These are phyloP conservation scores for Raffaelea deltoideospora DNA, from an alignment of 2,329 filamentous ascomycete genomes.

Conservation along the genomic window DNA sequence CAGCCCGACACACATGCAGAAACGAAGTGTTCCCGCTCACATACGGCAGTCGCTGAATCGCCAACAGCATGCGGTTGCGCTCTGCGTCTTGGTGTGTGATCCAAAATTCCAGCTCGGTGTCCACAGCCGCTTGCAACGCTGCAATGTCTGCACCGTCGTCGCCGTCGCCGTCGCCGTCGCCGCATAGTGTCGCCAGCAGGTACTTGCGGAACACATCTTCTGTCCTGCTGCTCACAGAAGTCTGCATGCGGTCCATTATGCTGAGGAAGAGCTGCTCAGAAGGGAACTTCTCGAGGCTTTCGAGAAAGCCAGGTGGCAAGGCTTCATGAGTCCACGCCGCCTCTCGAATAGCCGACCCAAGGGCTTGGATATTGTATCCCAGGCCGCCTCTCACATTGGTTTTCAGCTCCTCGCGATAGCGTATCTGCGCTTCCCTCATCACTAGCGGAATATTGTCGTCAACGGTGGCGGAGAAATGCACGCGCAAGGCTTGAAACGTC, in stretches of 20 bases:
- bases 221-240: neutral
- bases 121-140: slow-evolving; percentile 4
- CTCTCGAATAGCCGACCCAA: slow-evolving; percentile 5
- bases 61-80: slow-evolving; percentile 7
- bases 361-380: slow-evolving; percentile 8
- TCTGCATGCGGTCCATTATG: slow-evolving; percentile 8
- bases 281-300: slow-evolving; percentile 7
- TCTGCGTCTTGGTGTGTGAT: slow-evolving; percentile 7
- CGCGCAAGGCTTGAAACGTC: slow-evolving; percentile 2
- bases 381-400: slow-evolving; percentile 7
- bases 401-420: slow-evolving; percentile 5
- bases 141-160: too few relatives aligned
- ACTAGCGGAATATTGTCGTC: slow-evolving; percentile 4
- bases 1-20: slow-evolving; percentile 7
- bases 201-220: slow-evolving; percentile 5
- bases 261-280: slow-evolving; percentile 5
- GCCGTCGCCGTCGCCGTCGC: neutral
- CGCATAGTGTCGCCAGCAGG: slow-evolving; percentile 8
- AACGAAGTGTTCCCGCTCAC: slow-evolving; percentile 5
- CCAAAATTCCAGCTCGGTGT: slow-evolving; percentile 8
- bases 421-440: slow-evolving; percentile 7
- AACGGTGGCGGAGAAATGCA: slow-evolving; percentile 4
- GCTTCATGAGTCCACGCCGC: slow-evolving; percentile 7
- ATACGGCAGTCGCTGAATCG: slow-evolving; percentile 6
- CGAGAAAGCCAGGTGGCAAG: slow-evolving; percentile 6